Percentiles rank a stretch among this genome's conserved stretches.
These are phyloP conservation scores for Exophiala lecanii-corni DNA, from an alignment of 2,329 filamentous ascomycete genomes.

Conservation along the genomic window DNA sequence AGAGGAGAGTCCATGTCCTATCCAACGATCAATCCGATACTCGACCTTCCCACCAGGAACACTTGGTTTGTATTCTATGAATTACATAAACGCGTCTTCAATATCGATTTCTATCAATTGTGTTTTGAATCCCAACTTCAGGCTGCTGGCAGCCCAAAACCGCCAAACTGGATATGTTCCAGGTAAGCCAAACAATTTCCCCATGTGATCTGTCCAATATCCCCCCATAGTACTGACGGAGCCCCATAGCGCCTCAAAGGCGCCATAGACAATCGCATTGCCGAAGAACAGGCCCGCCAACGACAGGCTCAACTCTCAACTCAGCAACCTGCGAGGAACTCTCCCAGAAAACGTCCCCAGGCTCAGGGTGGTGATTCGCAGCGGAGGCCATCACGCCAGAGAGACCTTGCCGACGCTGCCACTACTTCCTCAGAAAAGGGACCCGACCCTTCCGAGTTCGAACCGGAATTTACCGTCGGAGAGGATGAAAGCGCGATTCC, in stretches of 20 bases:
- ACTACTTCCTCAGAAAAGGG: slow-evolving; percentile 50
- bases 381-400: slow-evolving; percentile 28
- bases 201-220: too few relatives aligned
- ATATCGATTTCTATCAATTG: too few relatives aligned
- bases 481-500: slow-evolving; percentile 62
- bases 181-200: too few relatives aligned
- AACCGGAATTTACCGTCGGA: slow-evolving; percentile 79
- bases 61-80: too few relatives aligned
- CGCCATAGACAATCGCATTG: slow-evolving; percentile 79
- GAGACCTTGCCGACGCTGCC: slow-evolving; percentile 33
- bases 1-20: too few relatives aligned
- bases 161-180: slow-evolving; percentile 28
- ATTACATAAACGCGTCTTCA: too few relatives aligned
- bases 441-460: slow-evolving; percentile 82
- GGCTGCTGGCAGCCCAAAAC: slow-evolving; percentile 6
- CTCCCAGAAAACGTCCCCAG: slow-evolving; percentile 31
- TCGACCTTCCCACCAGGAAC: too few relatives aligned
- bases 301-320: slow-evolving; percentile 40
- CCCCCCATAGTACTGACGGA: neutral
- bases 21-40: too few relatives aligned
- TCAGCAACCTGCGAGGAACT: slow-evolving; percentile 43
- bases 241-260: slow-evolving; percentile 74
- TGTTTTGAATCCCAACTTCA: neutral
- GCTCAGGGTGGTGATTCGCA: slow-evolving; percentile 30
- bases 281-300: slow-evolving; percentile 84